Percentiles rank a stretch among this genome's conserved stretches.
These are phyloP conservation scores for Papilionanthe hybrid DNA, from an alignment of 116 monocot species.

Conservation along the genomic window DNA sequence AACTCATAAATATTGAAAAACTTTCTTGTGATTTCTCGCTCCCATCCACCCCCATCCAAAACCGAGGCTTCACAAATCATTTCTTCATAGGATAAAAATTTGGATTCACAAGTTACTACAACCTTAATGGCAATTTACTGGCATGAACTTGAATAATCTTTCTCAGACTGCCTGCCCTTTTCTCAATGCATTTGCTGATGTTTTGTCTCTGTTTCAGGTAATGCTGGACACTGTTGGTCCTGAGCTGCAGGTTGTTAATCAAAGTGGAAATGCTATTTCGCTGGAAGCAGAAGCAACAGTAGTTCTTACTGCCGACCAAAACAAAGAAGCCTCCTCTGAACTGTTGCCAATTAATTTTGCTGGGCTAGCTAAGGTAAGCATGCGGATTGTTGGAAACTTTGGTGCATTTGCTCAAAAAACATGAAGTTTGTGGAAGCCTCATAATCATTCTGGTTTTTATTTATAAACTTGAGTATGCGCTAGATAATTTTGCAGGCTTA, in stretches of 20 bases:
- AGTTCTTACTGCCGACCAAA: constrained; percentile 68
- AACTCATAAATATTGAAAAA: no score
- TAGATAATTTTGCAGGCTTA: no score
- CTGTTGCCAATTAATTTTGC: constrained; percentile 80
- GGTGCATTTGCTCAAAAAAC: background rate
- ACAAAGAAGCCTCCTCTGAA: constrained; percentile 59
- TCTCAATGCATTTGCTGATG: background rate
- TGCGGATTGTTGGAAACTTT: background rate
- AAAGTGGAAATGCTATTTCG: constrained; percentile 62
- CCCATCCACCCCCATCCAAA: no score
- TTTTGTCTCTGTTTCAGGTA: constrained; percentile 36
- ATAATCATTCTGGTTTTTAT: background rate
- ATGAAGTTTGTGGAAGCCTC: background rate
- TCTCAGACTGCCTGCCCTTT: background rate
- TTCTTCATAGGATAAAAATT: no score
- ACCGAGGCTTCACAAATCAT: no score
- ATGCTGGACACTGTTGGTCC: constrained; percentile 96
- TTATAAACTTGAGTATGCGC: background rate
- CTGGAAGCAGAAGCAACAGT: constrained; percentile 70
- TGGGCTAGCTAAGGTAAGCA: constrained; percentile 71
- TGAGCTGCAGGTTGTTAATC: constrained; percentile 91
- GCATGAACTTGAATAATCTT: background rate
- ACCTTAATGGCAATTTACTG: background rate
- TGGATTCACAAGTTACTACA: no score
- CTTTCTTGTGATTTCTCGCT: no score